Percentiles rank a stretch among this genome's conserved stretches.
These are phyloP conservation scores for Neurospora sp. DNA, from an alignment of 495 filamentous ascomycete genomes.

Conservation along the genomic window DNA sequence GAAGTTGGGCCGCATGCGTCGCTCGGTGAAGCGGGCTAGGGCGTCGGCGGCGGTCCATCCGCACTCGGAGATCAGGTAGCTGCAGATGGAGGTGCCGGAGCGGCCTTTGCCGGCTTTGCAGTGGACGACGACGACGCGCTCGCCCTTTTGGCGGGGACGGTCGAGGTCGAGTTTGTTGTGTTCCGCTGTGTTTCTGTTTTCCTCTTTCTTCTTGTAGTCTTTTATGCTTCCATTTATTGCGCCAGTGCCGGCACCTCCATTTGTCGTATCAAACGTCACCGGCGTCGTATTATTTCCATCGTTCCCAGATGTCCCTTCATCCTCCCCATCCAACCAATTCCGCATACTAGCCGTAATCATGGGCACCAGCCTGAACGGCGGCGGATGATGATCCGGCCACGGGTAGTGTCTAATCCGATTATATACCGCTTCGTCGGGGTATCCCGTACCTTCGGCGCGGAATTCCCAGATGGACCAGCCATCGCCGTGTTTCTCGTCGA, in stretches of 20 bases:
- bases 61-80: constrained; percentile 82
- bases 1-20: constrained; percentile 81
- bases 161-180: not conserved
- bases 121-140: constrained; percentile 79
- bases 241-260: not conserved
- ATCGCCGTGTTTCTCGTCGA: constrained; percentile 70
- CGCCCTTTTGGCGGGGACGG: constrained; percentile 10
- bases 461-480: constrained; percentile 97
- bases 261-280: not conserved
- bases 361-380: constrained; percentile 80
- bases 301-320: not conserved
- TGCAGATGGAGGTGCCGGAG: constrained; percentile 78
- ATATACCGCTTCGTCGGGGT: constrained; percentile 82
- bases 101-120: constrained; percentile 96
- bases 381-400: constrained; percentile 95
- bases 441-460: constrained; percentile 90
- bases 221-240: not conserved
- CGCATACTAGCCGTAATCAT: constrained; percentile 84
- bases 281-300: not conserved
- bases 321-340: constrained; percentile 55
- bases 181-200: not conserved
- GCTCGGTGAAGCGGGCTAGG: constrained; percentile 69
- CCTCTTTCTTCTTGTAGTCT: constrained; percentile 9
- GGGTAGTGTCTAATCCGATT: constrained; percentile 78
- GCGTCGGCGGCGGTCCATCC: constrained; percentile 77